Percentiles rank a stretch among this genome's conserved stretches.
phyloP scores from a whole-genome alignment of 306 rosid genomes.

The Dryas alaskensis region DNA sequence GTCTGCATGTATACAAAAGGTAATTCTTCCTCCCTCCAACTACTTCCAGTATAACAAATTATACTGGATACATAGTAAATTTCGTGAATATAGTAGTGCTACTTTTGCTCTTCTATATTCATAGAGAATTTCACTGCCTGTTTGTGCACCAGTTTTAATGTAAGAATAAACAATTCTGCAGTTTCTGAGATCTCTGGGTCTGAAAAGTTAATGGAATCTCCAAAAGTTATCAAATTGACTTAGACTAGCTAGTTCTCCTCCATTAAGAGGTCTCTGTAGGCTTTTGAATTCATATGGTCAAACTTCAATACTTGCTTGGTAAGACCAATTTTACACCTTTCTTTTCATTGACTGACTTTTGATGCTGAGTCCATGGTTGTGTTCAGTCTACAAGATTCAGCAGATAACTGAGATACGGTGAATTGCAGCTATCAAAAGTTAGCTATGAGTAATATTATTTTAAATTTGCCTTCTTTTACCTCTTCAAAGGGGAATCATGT shows the following conservation, averaged over 20 bases:
- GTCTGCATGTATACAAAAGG: too few relatives aligned
- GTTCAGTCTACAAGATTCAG: constrained; percentile 7
- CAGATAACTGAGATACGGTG: background rate
- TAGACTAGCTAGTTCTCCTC: background rate
- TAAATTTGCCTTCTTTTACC: background rate
- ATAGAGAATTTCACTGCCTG: background rate
- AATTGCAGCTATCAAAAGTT: background rate
- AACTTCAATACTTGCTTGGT: background rate
- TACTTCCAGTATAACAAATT: too few relatives aligned
- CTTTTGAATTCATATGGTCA: background rate
- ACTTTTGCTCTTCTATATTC: too few relatives aligned
- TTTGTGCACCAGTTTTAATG: background rate
- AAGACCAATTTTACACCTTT: constrained; percentile 6
- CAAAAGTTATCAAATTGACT: background rate
- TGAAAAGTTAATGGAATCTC: background rate
- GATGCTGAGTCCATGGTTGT: background rate
- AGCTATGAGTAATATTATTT: background rate
- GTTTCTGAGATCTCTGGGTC: background rate
- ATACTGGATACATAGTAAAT: too few relatives aligned
- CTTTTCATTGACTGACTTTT: constrained; percentile 6
- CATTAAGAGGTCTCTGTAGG: background rate
- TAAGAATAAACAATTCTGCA: background rate
- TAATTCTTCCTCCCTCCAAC: too few relatives aligned
- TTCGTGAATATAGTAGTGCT: too few relatives aligned
- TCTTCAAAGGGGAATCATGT: constrained; percentile 4